Evolutionary conservation across 306 rosid species (phyloP).

Genomic region (Dalbergia cultrata): DNA sequence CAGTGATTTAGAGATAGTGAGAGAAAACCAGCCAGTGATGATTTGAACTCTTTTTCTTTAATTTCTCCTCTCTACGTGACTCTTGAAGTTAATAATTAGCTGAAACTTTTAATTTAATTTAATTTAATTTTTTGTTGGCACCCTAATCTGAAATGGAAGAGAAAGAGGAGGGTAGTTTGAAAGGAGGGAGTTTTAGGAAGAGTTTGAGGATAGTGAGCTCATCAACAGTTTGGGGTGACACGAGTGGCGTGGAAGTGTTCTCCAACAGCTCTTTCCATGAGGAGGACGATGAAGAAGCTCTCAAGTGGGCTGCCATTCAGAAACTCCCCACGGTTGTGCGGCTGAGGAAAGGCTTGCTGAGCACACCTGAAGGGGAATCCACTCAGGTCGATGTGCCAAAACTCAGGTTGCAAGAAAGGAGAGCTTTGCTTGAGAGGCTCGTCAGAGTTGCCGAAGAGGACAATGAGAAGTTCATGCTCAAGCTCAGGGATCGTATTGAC

Average conservation of each 20-base stretch:
- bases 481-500: slow-evolving; percentile 71
- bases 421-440: slow-evolving; percentile 66
- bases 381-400: slow-evolving; percentile 69
- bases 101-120: too few relatives aligned
- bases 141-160: background rate
- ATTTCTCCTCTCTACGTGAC: too few relatives aligned
- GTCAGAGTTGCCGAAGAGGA: slow-evolving; percentile 74
- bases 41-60: too few relatives aligned
- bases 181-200: slow-evolving; percentile 37
- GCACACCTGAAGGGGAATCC: slow-evolving; percentile 56
- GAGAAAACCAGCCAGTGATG: too few relatives aligned
- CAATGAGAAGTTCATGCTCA: slow-evolving; percentile 75
- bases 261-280: slow-evolving; percentile 37
- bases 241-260: slow-evolving; percentile 35
- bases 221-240: slow-evolving; percentile 31
- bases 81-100: too few relatives aligned
- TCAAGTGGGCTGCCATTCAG: slow-evolving; percentile 58
- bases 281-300: slow-evolving; percentile 57
- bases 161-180: background rate
- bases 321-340: slow-evolving; percentile 53
- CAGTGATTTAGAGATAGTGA: background rate
- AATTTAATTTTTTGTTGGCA: too few relatives aligned
- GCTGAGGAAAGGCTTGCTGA: slow-evolving; percentile 49
- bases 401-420: slow-evolving; percentile 70
- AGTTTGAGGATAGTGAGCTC: background rate